Percentiles rank a stretch among this genome's conserved stretches.
Conservation (phyloP, 148 eudicot species). For the Gaultheria prostrata region DNA sequence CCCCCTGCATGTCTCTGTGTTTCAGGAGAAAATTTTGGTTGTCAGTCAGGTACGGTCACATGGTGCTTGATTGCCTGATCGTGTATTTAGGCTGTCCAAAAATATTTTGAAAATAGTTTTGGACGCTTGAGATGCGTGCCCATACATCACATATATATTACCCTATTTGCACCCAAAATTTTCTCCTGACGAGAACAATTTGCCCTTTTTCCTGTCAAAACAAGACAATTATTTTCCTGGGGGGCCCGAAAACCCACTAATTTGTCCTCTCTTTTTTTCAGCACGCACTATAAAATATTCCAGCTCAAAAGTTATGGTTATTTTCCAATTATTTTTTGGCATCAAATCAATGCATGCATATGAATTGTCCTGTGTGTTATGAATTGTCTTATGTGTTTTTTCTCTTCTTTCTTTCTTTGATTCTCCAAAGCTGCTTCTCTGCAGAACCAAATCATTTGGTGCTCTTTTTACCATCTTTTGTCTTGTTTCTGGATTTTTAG, state of each 20-base stretch:
- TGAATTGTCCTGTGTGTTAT: not conserved
- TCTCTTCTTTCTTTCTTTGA: not conserved
- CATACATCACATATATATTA: too few species aligned
- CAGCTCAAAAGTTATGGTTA: not conserved
- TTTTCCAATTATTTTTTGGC: not conserved
- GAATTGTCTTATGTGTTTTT: not conserved
- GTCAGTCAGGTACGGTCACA: too few species aligned
- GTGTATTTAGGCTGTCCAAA: too few species aligned
- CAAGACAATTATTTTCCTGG: not conserved
- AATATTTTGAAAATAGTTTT: too few species aligned
- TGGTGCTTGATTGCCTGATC: too few species aligned
- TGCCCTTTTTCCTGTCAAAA: not conserved
- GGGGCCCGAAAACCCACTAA: not conserved
- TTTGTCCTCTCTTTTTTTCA: too few species aligned
- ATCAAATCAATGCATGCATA: not conserved
- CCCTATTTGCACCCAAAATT: too few species aligned
- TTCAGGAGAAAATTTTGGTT: too few species aligned
- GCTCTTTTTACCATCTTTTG: not conserved
- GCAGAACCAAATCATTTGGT: not conserved
- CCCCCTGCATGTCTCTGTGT: not conserved
- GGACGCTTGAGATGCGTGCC: too few species aligned
- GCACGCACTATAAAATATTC: not conserved
- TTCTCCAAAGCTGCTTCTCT: constrained; percentile 2
- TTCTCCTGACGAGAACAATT: not conserved
- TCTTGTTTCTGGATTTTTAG: not conserved